phyloP scores from a whole-genome alignment of 805 yeast genomes.

The Ogataea methylovora region DNA sequence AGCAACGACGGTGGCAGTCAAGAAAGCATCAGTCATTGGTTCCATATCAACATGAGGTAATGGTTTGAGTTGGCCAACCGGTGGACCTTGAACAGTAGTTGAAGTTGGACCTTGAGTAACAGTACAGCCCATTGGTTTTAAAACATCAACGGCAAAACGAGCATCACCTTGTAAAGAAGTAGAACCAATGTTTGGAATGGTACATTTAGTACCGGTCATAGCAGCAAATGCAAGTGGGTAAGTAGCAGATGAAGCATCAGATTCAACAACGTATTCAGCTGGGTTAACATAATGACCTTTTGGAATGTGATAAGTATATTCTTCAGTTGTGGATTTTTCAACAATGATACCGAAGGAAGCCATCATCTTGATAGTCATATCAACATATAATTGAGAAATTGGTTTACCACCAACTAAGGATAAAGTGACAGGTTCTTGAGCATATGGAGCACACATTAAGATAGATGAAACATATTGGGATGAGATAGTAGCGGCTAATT shows the following conservation, averaged over 20 bases:
- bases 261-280: constrained; percentile 77
- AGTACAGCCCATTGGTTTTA: constrained; percentile 89
- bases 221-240: constrained; percentile 98
- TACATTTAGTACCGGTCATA: constrained; percentile 84
- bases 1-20: constrained; percentile 95
- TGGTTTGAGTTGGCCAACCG: constrained; percentile 59
- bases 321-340: constrained; percentile 57
- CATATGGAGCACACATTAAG: constrained; percentile 97
- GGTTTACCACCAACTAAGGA: constrained; percentile 94
- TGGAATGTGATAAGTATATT: constrained; percentile 86
- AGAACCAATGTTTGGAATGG: constrained; percentile 90
- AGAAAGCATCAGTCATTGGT: constrained; percentile 98
- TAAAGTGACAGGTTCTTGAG: constrained; percentile 78
- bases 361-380: constrained; percentile 98
- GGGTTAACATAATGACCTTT: constrained; percentile 78
- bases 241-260: constrained; percentile 97
- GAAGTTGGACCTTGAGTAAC: constrained; percentile 79
- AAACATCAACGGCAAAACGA: constrained; percentile 86
- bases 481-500: constrained; percentile 91
- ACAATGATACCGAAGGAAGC: constrained; percentile 79
- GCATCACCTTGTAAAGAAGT: constrained; percentile 96
- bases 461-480: constrained; percentile 96
- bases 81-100: constrained; percentile 90
- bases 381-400: constrained; percentile 89
- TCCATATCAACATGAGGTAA: constrained; percentile 88